Evolutionary conservation across 805 yeast genomes (phyloP).

Genomic region (Alloascoidea africana): DNA sequence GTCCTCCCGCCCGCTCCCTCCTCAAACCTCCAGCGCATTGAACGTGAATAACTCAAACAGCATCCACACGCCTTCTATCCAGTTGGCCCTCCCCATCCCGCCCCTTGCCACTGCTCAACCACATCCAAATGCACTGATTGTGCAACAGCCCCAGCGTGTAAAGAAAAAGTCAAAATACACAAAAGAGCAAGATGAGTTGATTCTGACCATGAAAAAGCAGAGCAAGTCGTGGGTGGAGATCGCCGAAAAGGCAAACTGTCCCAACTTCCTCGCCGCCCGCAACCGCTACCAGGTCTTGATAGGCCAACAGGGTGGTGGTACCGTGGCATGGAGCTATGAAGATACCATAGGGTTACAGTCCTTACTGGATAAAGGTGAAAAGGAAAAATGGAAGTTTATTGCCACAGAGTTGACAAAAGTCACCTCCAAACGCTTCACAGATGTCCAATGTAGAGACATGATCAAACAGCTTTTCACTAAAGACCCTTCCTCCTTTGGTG

Average conservation of each 20-base stretch:
- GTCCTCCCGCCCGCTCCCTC: too few species aligned
- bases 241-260: constrained; percentile 48
- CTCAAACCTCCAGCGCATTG: not conserved
- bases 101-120: constrained; percentile 29
- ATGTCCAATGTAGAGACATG: constrained; percentile 38
- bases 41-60: not conserved
- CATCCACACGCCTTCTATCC: constrained; percentile 5
- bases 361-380: constrained; percentile 55
- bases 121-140: constrained; percentile 26
- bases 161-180: constrained; percentile 57
- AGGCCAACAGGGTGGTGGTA: constrained; percentile 72
- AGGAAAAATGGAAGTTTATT: constrained; percentile 55
- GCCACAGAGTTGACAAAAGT: constrained; percentile 41
- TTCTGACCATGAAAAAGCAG: constrained; percentile 40
- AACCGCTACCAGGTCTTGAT: constrained; percentile 68
- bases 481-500: constrained; percentile 43
- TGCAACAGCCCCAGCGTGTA: constrained; percentile 30
- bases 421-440: constrained; percentile 32
- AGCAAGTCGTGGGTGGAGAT: constrained; percentile 66
- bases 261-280: constrained; percentile 56
- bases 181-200: constrained; percentile 50
- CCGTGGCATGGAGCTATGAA: constrained; percentile 45
- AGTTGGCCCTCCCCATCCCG: constrained; percentile 26
- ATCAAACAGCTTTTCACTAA: constrained; percentile 35
- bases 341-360: constrained; percentile 35